Evolutionary conservation across 768 basidiomycete genomes (phyloP).

Genomic region (Trametes cingulata): DNA sequence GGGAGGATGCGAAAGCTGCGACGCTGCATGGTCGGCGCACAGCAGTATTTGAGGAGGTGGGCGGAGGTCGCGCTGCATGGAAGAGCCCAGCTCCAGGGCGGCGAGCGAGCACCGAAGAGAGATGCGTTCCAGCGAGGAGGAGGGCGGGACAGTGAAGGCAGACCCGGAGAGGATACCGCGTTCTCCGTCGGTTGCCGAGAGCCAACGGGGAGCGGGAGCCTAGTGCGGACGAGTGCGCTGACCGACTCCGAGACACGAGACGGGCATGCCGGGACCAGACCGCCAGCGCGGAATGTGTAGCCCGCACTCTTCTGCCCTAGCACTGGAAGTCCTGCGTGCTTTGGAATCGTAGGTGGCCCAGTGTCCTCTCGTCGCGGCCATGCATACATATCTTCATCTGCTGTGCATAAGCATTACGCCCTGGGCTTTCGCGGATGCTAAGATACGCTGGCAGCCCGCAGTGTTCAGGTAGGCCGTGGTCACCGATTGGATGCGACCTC

Average conservation of each 20-base stretch:
- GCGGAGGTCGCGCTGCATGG: neutral
- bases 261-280: neutral
- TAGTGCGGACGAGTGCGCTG: too few species aligned
- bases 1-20: neutral
- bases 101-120: neutral
- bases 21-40: neutral
- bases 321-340: too few species aligned
- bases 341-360: too few species aligned
- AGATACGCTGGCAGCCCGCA: too few species aligned
- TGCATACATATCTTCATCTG: too few species aligned
- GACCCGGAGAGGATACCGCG: neutral
- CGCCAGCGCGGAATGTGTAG: neutral
- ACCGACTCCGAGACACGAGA: neutral
- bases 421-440: too few species aligned
- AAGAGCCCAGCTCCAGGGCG: conserved; percentile 2
- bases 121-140: neutral
- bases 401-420: too few species aligned
- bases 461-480: too few species aligned
- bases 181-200: neutral
- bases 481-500: too few species aligned
- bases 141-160: neutral
- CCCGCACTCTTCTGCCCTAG: neutral
- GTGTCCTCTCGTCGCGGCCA: too few species aligned
- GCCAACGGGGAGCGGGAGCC: too few species aligned
- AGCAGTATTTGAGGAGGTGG: neutral